These are phyloP conservation scores for Sporothrix sp. DNA, from an alignment of 2,329 filamentous ascomycete genomes.

Conservation along the genomic window DNA sequence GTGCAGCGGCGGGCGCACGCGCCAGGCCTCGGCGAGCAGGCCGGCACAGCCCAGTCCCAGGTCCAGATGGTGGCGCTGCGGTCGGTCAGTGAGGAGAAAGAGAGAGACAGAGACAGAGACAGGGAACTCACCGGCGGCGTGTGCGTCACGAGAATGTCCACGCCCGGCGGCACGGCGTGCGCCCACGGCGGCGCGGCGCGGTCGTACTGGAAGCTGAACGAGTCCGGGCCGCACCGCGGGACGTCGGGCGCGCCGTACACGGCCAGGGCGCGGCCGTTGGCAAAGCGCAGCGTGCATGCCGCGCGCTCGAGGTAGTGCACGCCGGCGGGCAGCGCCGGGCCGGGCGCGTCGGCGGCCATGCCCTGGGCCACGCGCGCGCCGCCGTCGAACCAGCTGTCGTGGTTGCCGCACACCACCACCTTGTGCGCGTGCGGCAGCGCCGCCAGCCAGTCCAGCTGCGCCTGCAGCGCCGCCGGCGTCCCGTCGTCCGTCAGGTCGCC, in stretches of 20 bases:
- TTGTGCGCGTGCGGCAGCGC: slow-evolving; percentile 68
- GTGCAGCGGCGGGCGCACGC: slow-evolving; percentile 64
- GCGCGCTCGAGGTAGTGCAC: slow-evolving; percentile 69
- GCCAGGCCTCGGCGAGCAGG: slow-evolving; percentile 63
- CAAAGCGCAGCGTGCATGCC: slow-evolving; percentile 53
- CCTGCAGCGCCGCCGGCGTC: slow-evolving; percentile 62
- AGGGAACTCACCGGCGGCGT: slow-evolving; percentile 51
- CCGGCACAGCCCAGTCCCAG: slow-evolving; percentile 60
- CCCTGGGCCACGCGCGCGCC: slow-evolving; percentile 49
- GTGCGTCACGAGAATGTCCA: slow-evolving; percentile 74
- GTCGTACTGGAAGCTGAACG: slow-evolving; percentile 68
- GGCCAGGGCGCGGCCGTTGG: slow-evolving; percentile 46
- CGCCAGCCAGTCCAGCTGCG: slow-evolving; percentile 74
- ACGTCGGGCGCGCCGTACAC: slow-evolving; percentile 78
- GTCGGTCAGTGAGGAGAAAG: not conserved
- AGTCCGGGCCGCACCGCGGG: slow-evolving; percentile 59
- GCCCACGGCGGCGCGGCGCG: slow-evolving; percentile 59
- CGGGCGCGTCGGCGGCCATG: slow-evolving; percentile 31
- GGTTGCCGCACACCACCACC: slow-evolving; percentile 76
- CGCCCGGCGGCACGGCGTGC: slow-evolving; percentile 57
- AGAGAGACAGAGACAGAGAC: not conserved
- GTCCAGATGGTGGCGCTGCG: slow-evolving; percentile 56
- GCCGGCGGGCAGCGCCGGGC: slow-evolving; percentile 51
- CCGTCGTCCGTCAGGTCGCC: slow-evolving; percentile 75
- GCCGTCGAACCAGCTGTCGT: slow-evolving; percentile 76